Percentiles rank a stretch among this genome's conserved stretches.
phyloP scores from a whole-genome alignment of 2,329 filamentous ascomycete species.

The Penicillium paneum region DNA sequence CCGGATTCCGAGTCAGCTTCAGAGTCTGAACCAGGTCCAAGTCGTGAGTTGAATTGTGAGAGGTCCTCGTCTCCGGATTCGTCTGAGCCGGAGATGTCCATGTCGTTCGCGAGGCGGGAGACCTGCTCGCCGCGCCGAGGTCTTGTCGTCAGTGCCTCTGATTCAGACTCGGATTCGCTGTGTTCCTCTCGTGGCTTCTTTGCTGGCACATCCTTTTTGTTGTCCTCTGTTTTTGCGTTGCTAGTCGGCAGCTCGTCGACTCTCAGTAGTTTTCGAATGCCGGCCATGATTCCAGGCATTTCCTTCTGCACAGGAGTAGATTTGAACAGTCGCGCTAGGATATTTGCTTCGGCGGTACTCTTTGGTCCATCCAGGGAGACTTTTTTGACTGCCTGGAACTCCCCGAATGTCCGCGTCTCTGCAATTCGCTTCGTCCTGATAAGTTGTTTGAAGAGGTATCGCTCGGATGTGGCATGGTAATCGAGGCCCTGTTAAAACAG shows the following conservation, averaged over 20 bases:
- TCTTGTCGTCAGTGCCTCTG: constrained; percentile 6
- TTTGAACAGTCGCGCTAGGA: constrained; percentile 58
- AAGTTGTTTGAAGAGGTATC: constrained; percentile 57
- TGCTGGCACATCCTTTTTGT: constrained; percentile 10
- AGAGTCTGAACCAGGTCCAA: constrained; percentile 31
- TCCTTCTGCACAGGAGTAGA: constrained; percentile 57
- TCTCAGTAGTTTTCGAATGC: constrained; percentile 40
- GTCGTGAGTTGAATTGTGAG: constrained; percentile 33
- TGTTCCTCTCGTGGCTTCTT: constrained; percentile 10
- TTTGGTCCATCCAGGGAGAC: constrained; percentile 37
- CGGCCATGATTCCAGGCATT: constrained; percentile 47
- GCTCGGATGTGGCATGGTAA: constrained; percentile 48
- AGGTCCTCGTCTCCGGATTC: constrained; percentile 29
- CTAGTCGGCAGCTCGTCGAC: constrained; percentile 26
- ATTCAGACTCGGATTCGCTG: constrained; percentile 12
- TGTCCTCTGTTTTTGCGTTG: constrained; percentile 13
- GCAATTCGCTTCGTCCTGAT: constrained; percentile 57
- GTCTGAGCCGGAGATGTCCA: constrained; percentile 26
- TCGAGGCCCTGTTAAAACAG: constrained; percentile 47
- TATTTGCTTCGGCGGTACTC: constrained; percentile 53
- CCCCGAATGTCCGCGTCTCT: constrained; percentile 48
- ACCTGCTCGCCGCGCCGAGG: constrained; percentile 6
- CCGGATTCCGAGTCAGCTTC: constrained; percentile 28
- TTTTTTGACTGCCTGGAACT: constrained; percentile 39
- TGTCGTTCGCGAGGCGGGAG: constrained; percentile 3